Evolutionary conservation across 1,139 yeast genomes (phyloP).

Genomic region (Yamadazyma pseudoaaseri): DNA sequence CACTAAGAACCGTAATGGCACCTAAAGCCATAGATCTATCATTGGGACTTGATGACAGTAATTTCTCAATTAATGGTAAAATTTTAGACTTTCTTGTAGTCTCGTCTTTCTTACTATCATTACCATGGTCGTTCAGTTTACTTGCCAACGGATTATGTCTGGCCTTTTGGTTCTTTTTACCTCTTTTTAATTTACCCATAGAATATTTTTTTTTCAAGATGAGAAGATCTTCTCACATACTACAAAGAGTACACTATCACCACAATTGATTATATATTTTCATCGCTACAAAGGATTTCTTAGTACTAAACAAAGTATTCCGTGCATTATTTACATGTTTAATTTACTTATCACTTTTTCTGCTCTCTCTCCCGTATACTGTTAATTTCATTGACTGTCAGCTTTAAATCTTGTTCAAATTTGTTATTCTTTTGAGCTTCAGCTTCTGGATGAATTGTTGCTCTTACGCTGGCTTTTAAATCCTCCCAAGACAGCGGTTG

Average conservation of each 20-base stretch:
- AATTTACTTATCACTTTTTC: neutral
- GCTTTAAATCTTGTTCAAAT: conserved; percentile 8
- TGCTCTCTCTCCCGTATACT: neutral
- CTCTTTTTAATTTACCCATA: conserved; percentile 79
- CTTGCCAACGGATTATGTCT: conserved; percentile 49
- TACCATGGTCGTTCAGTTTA: conserved; percentile 17
- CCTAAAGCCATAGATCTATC: conserved; percentile 79
- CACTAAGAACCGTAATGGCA: conserved; percentile 69
- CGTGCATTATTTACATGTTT: too few species aligned
- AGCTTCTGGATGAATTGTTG: conserved; percentile 21
- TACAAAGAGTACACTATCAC: too few species aligned
- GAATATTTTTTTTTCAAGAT: conserved; percentile 3
- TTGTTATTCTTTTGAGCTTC: conserved; percentile 9
- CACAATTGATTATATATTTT: too few species aligned
- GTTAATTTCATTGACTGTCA: conserved; percentile 5
- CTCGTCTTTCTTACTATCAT: conserved; percentile 43
- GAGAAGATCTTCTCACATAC: conserved; percentile 1
- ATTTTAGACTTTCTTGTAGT: conserved; percentile 55
- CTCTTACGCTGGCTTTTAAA: conserved; percentile 26
- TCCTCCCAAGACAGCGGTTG: conserved; percentile 43
- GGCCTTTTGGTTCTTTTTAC: conserved; percentile 57
- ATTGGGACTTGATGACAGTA: conserved; percentile 61
- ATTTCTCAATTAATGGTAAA: conserved; percentile 63
- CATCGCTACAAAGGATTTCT: too few species aligned
- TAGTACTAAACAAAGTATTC: too few species aligned